Conservation (phyloP, 2,329 filamentous ascomycete species). For the Venturia oleaginea region DNA sequence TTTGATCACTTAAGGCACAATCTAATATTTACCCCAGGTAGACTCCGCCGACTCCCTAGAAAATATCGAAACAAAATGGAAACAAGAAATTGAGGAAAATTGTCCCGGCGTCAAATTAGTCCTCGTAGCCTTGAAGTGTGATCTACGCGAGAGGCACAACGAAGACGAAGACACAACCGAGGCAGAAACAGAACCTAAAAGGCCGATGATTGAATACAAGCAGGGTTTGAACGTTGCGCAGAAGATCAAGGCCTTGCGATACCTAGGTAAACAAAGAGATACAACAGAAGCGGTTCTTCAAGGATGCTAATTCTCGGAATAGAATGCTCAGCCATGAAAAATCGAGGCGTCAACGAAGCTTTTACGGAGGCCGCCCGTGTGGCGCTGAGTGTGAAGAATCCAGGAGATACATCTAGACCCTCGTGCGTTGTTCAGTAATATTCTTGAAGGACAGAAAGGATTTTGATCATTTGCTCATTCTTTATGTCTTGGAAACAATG, state of each 20-base stretch:
- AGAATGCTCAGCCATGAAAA: constrained; percentile 98
- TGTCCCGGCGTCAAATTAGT: constrained; percentile 93
- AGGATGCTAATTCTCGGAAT: constrained; percentile 13
- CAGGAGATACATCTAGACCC: constrained; percentile 35
- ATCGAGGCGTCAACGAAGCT: constrained; percentile 94
- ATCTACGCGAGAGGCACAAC: constrained; percentile 69
- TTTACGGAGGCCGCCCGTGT: constrained; percentile 97
- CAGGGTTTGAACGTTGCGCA: constrained; percentile 85
- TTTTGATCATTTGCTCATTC: background rate
- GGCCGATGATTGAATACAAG: constrained; percentile 77
- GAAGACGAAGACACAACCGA: constrained; percentile 54
- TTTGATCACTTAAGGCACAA: constrained; percentile 39
- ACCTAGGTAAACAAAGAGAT: constrained; percentile 53
- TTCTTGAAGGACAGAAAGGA: background rate
- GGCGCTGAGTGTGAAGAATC: constrained; percentile 54
- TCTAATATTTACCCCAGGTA: constrained; percentile 39
- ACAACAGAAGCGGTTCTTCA: background rate
- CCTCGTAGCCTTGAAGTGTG: constrained; percentile 91
- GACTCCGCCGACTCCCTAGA: constrained; percentile 94
- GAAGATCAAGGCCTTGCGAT: constrained; percentile 84
- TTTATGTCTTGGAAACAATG: background rate
- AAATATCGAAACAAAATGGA: constrained; percentile 98
- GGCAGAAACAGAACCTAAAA: constrained; percentile 33
- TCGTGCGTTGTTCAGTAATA: constrained; percentile 34
- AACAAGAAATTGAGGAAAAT: constrained; percentile 95